These are phyloP conservation scores for Candida krabiensis DNA, from an alignment of 805 yeast genomes.

Conservation along the genomic window DNA sequence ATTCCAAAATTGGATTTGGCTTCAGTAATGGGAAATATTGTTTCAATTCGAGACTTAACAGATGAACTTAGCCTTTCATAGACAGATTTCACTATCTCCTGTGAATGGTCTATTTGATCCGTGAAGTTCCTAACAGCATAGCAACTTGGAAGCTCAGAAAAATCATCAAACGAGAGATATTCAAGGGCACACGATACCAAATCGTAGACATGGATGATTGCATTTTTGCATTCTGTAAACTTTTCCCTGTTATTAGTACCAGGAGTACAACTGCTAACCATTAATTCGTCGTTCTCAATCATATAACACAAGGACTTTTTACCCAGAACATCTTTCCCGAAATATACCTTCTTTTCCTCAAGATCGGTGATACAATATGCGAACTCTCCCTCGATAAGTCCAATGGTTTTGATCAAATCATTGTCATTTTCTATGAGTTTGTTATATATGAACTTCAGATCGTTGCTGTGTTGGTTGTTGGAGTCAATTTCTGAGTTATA, in stretches of 20 bases:
- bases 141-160: constrained; percentile 14
- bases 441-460: constrained; percentile 54
- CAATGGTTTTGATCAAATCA: constrained; percentile 44
- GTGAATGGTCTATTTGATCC: background rate
- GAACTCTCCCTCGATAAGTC: constrained; percentile 73
- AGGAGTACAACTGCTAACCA: constrained; percentile 50
- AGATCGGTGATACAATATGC: constrained; percentile 60
- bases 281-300: constrained; percentile 33
- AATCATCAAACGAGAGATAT: constrained; percentile 14
- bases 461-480: constrained; percentile 44
- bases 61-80: constrained; percentile 35
- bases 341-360: constrained; percentile 46
- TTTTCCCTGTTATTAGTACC: constrained; percentile 25
- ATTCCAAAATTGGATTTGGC: constrained; percentile 49
- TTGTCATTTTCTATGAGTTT: constrained; percentile 29
- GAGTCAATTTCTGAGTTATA: constrained; percentile 57
- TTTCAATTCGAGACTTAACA: constrained; percentile 50
- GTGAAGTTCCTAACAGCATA: constrained; percentile 14
- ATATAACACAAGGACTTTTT: constrained; percentile 68
- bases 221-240: constrained; percentile 57
- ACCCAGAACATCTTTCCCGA: constrained; percentile 85
- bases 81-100: constrained; percentile 19
- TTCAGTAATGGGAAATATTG: constrained; percentile 57
- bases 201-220: constrained; percentile 47
- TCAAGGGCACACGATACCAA: constrained; percentile 19